These are phyloP conservation scores for Phytophthora sp. DNA, from an alignment of 352 stramenopile species.

Conservation along the genomic window DNA sequence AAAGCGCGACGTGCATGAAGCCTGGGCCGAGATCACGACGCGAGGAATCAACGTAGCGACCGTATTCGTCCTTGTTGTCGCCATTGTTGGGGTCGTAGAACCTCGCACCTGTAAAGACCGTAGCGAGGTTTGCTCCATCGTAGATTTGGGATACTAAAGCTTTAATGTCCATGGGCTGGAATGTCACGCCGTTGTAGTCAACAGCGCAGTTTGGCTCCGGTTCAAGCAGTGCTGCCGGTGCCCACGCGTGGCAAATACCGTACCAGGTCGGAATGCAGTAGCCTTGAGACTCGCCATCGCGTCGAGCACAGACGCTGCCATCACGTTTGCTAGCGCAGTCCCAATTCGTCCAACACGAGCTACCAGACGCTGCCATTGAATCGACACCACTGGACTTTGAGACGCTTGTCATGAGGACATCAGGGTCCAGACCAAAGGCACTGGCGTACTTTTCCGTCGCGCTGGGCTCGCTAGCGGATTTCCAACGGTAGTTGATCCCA, in stretches of 20 bases:
- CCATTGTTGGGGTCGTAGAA: constrained; percentile 38
- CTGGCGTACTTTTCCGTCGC: constrained; percentile 52
- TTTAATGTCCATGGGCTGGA: constrained; percentile 60
- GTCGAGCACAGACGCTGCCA: constrained; percentile 41
- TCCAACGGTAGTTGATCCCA: constrained; percentile 67
- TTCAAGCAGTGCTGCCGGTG: constrained; percentile 46
- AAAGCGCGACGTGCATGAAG: constrained; percentile 54
- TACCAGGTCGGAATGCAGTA: constrained; percentile 59
- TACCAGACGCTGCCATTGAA: constrained; percentile 30
- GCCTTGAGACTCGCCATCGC: constrained; percentile 35
- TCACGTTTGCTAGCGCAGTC: constrained; percentile 37
- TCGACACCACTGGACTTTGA: constrained; percentile 43
- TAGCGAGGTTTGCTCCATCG: constrained; percentile 43
- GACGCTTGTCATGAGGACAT: constrained; percentile 42
- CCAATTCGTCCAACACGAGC: constrained; percentile 39
- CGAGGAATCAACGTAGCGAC: constrained; percentile 45
- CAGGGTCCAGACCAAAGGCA: constrained; percentile 45
- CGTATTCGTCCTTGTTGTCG: constrained; percentile 46
- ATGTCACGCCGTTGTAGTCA: constrained; percentile 48
- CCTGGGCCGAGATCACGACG: constrained; percentile 55
- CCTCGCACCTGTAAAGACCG: constrained; percentile 50
- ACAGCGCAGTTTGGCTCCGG: constrained; percentile 52
- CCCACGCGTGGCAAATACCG: constrained; percentile 57
- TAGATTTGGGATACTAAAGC: constrained; percentile 51
- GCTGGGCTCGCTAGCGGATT: constrained; percentile 29